Percentiles rank a stretch among this genome's conserved stretches.
phyloP scores from a whole-genome alignment of 75 land plant species.

The Selaginella tamariscina region DNA sequence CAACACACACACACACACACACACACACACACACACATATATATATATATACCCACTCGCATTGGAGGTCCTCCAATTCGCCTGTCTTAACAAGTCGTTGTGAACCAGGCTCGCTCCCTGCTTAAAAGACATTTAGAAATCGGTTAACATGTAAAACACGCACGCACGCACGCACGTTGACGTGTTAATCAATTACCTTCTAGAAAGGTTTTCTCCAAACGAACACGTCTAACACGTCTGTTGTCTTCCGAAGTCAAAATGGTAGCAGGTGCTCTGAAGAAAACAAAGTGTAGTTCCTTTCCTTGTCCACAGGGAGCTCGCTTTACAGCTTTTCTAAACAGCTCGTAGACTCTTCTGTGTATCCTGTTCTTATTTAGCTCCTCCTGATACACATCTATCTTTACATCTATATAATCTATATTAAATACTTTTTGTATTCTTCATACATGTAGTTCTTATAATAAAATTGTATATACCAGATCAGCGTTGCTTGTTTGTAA shows the following conservation, averaged over 20 bases:
- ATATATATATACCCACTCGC: too few relatives aligned
- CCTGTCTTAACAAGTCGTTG: constrained; percentile 45
- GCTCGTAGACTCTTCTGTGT: constrained; percentile 73
- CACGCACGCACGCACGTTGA: too few relatives aligned
- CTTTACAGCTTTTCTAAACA: constrained; percentile 67
- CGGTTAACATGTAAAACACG: too few relatives aligned
- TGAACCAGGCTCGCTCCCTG: not conserved
- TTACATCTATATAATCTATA: too few relatives aligned
- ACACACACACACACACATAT: too few relatives aligned
- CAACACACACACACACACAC: constrained; percentile 19
- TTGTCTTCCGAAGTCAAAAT: constrained; percentile 41
- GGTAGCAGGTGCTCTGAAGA: constrained; percentile 55
- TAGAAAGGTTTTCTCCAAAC: constrained; percentile 66
- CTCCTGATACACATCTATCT: too few relatives aligned
- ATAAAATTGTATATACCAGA: not conserved
- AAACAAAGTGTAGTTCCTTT: constrained; percentile 71
- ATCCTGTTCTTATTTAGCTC: constrained; percentile 67
- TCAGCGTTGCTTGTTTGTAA: constrained; percentile 38
- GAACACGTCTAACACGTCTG: constrained; percentile 43
- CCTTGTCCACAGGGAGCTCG: constrained; percentile 31
- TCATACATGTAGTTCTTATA: not conserved
- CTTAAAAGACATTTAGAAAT: not conserved
- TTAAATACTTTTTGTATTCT: too few relatives aligned
- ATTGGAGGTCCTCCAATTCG: constrained; percentile 54
- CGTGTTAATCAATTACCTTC: constrained; percentile 31